phyloP scores from a whole-genome alignment of 257 asterid genomes.

The Pogostemon cablin region DNA sequence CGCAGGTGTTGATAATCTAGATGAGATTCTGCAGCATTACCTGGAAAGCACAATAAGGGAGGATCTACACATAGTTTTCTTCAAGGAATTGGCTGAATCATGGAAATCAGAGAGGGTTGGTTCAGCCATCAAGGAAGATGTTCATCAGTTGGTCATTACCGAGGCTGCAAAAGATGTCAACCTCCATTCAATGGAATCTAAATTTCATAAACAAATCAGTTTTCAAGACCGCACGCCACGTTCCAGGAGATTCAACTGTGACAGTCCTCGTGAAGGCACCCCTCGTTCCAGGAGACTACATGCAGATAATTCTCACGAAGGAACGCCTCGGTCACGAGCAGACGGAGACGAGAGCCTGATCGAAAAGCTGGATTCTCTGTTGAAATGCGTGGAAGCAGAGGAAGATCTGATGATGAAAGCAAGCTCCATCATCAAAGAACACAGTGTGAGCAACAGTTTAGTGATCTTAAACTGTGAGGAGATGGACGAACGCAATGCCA shows the following conservation, averaged over 20 bases:
- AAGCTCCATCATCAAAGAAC: conserved; percentile 47
- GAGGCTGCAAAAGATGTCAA: conserved; percentile 42
- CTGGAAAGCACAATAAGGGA: conserved; percentile 40
- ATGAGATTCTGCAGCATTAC: conserved; percentile 15
- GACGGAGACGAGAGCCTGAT: conserved; percentile 44
- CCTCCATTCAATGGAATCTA: conserved; percentile 6
- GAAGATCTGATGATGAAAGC: conserved; percentile 49
- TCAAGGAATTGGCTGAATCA: conserved; percentile 41
- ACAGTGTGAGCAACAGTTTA: conserved; percentile 40
- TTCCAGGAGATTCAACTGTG: conserved; percentile 18
- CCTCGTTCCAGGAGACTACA: conserved; percentile 35
- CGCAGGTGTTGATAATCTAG: neutral
- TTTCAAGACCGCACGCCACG: conserved; percentile 34
- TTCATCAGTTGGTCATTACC: conserved; percentile 36
- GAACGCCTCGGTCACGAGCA: conserved; percentile 37
- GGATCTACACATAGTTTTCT: conserved; percentile 34
- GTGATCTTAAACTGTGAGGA: conserved; percentile 51
- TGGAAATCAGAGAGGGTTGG: conserved; percentile 42
- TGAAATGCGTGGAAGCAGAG: conserved; percentile 41
- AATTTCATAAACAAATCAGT: conserved; percentile 10
- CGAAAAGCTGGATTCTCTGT: conserved; percentile 42
- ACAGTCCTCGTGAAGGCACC: conserved; percentile 31
- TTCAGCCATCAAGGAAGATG: conserved; percentile 41
- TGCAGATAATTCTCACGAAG: conserved; percentile 33
- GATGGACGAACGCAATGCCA: conserved; percentile 52